Percentiles rank a stretch among this genome's conserved stretches.
phyloP scores from a whole-genome alignment of 495 filamentous ascomycete species.

The Penicillium argentinense region DNA sequence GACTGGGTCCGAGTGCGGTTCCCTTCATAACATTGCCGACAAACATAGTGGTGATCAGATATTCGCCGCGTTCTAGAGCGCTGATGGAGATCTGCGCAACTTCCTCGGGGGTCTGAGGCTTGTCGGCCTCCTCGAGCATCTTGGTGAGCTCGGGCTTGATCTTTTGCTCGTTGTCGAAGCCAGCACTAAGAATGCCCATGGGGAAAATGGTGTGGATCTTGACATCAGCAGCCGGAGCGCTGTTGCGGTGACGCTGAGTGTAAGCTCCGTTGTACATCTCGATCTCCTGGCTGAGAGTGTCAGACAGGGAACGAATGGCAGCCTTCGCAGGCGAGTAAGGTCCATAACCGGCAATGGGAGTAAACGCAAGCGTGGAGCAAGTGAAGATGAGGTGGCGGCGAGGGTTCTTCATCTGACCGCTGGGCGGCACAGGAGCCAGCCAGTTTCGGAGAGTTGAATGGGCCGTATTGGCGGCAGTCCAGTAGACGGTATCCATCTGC shows the following conservation, averaged over 20 bases:
- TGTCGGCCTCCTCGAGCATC: slow-evolving; percentile 79
- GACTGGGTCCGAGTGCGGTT: slow-evolving; percentile 41
- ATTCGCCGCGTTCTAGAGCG: slow-evolving; percentile 77
- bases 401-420: slow-evolving; percentile 29
- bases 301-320: slow-evolving; percentile 79
- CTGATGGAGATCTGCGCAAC: slow-evolving; percentile 69
- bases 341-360: slow-evolving; percentile 77
- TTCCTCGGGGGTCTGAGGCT: slow-evolving; percentile 71
- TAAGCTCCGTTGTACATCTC: slow-evolving; percentile 71
- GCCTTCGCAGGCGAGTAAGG: slow-evolving; percentile 84
- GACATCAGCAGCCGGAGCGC: slow-evolving; percentile 56
- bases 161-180: slow-evolving; percentile 73
- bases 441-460: slow-evolving; percentile 58
- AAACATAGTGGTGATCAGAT: slow-evolving; percentile 70
- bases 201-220: slow-evolving; percentile 84
- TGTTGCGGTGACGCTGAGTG: slow-evolving; percentile 45
- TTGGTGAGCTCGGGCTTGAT: slow-evolving; percentile 81
- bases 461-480: slow-evolving; percentile 82
- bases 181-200: slow-evolving; percentile 74
- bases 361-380: slow-evolving; percentile 71
- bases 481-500: slow-evolving; percentile 94
- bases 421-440: slow-evolving; percentile 41
- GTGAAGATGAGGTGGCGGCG: slow-evolving; percentile 87
- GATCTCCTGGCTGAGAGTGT: slow-evolving; percentile 80
- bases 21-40: slow-evolving; percentile 66